Evolutionary conservation across 139 green algal species (phyloP), one percentile per base, ranked within the genome.

Genomic region (Pleodorina starrii): DNA sequence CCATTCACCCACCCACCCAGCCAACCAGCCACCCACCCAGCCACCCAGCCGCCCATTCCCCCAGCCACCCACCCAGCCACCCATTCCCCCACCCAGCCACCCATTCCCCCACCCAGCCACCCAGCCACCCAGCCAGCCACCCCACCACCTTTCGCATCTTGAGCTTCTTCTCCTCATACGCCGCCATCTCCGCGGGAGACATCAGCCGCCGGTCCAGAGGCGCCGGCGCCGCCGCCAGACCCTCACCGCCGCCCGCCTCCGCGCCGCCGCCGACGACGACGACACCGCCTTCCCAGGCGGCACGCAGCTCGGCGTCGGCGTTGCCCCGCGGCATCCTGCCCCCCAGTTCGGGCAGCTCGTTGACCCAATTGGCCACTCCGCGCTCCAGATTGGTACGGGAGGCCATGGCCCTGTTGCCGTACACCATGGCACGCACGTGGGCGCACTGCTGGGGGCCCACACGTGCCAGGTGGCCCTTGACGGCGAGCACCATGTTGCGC

Each of bases 121-220:
- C 63, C 19, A 36, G 6, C 11, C 25, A 73, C 63, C 63, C 63
- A 36, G 11, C 2, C 63, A 73, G 2, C n/a, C 63, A 19, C 29
- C 25, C 6, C 40, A 44, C 2, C 23, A 76, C 93, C 89, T 96
- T 97, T 11, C 89, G 91, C 89, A 97, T 43, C 88, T 97, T 97
- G 1, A 97, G 91, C 89, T 94, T 95, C 89, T 96, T 96, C 44
- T 98, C 97, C 89, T 98, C 96, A 68, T 99, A 96, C 51, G 91
- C 92, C 17, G 85, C 91, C n/a, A 76, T 43, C 91, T 98, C 96
- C 17, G 89, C 92, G 0, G 72, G 29, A 1, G 90, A 95, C 91
- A 96, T 93, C 21, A 86, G 42, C 46, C 5, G 29, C 35, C 19
- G 3, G 60, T 79, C 82, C 82, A 88, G 44, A 17, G n/a, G 11